Conservation (phyloP, 1,284 basidiomycete species). For the Ganoderma lucidum region DNA sequence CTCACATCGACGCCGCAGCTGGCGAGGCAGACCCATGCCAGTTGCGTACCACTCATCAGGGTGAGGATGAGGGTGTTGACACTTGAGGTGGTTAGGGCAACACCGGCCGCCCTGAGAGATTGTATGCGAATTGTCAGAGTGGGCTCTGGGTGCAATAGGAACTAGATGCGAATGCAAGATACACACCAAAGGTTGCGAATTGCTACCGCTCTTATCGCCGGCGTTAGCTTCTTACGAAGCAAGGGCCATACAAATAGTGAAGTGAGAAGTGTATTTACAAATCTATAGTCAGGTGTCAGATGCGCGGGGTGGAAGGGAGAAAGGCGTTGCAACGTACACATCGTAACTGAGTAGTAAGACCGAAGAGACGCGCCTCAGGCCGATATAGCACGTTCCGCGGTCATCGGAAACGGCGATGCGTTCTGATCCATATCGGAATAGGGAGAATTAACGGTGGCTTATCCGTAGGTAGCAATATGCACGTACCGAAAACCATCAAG, state of each 20-base stretch:
- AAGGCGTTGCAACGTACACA: constrained; percentile 37
- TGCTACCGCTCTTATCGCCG: constrained; percentile 45
- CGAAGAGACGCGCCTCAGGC: constrained; percentile 47
- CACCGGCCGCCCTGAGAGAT: constrained; percentile 48
- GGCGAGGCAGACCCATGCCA: constrained; percentile 62
- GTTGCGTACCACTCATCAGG: constrained; percentile 55
- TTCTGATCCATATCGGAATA: constrained; percentile 32
- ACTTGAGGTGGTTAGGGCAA: constrained; percentile 51
- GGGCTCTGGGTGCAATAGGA: background rate
- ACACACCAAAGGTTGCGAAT: constrained; percentile 50
- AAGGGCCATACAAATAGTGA: constrained; percentile 57
- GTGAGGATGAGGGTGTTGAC: constrained; percentile 60
- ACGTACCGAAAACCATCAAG: constrained; percentile 45
- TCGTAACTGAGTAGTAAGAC: constrained; percentile 53
- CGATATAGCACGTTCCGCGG: constrained; percentile 53
- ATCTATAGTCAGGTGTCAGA: constrained; percentile 32
- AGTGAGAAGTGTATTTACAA: constrained; percentile 53
- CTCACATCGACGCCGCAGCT: constrained; percentile 59
- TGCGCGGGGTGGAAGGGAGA: background rate
- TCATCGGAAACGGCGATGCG: constrained; percentile 45
- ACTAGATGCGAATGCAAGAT: background rate
- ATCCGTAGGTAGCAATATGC: background rate
- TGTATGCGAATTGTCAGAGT: background rate
- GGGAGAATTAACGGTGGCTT: background rate
- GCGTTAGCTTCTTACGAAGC: constrained; percentile 44